Evolutionary conservation across 768 basidiomycete genomes (phyloP), one percentile per base, ranked within the genome.

Genomic region (Mrakia blollopis): DNA sequence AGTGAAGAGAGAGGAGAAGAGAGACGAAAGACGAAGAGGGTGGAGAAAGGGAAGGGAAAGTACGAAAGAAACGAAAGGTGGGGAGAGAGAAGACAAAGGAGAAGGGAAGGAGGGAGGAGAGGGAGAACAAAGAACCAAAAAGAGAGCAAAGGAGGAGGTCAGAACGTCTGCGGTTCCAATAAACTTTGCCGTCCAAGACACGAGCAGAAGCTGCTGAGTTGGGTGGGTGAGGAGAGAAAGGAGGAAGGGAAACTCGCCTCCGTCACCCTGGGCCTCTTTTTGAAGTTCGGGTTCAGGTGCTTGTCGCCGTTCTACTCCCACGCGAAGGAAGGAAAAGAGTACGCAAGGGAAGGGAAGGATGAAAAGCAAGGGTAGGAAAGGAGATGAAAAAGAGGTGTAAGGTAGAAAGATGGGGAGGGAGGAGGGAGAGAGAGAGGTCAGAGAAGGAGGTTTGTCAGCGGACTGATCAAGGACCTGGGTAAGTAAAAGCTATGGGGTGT

Each of bases 261-360:
- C 88, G 93, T 96, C 83, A 91, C 91, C 87, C 94, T 92, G 87
- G 95, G 93, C 87, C 91, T 93, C 87, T 94, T 94, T 87, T 95
- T 95, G 87, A 96, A 95, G 83, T 92, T 89, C 78, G 90, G 87
- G 84, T 94, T 95, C 83, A 98, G 87, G 85, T 96, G 93, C 85
- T 92, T 96, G 83, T 94, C 91, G 82, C 92, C 92, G 81, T 90
- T 90, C 93, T 96, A 72, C 72, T 72, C 77, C 63, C 41, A 76
- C 80, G 80, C 81, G 79, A 80, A 80, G 81, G 74, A 79, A 80
- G 81, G 74, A 79, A 28, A 72, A 50, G 18, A 21, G 47, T 50
- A 50, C 47, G 11, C 6, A 41, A 41, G 39, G 39, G 47, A 50
- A 50, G 18, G 47, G 13, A 50, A 50, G 13, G 80, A 52, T 75